Conservation (phyloP, 1,284 basidiomycete species). For the Thelephora terrestris region DNA sequence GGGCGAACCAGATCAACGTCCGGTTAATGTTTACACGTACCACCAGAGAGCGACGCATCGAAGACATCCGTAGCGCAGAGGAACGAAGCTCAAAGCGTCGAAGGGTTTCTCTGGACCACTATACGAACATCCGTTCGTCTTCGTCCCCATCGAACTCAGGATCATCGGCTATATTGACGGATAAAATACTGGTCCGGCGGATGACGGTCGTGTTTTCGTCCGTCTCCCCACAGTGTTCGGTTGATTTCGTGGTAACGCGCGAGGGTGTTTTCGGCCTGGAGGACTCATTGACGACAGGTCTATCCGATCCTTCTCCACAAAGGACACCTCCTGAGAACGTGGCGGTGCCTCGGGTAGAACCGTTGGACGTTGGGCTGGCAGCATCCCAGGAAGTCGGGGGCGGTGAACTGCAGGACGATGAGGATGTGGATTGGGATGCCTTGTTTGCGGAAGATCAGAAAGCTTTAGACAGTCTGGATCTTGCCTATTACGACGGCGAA, state of each 20-base stretch:
- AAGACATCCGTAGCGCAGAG: conserved; percentile 19
- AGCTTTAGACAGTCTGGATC: background rate
- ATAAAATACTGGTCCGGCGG: conserved; percentile 41
- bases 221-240: conserved; percentile 40
- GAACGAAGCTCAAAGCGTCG: conserved; percentile 25
- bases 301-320: background rate
- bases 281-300: conserved; percentile 1
- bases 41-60: conserved; percentile 49
- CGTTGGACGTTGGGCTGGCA: conserved; percentile 28
- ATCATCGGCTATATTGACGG: conserved; percentile 7
- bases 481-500: background rate
- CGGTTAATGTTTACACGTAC: conserved; percentile 79
- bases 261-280: conserved; percentile 37
- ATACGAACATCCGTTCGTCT: background rate
- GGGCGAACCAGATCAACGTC: conserved; percentile 84
- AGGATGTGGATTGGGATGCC: conserved; percentile 23
- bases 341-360: conserved; percentile 21
- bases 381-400: conserved; percentile 9
- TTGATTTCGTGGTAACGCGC: conserved; percentile 65
- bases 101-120: conserved; percentile 10
- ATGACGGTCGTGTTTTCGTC: conserved; percentile 70
- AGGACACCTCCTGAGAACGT: background rate
- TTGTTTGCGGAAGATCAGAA: conserved; percentile 21
- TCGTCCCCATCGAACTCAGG: conserved; percentile 7
- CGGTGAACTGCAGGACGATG: background rate